phyloP scores from a whole-genome alignment of 139 green algal species.

The Chlamydomonas incerta region DNA sequence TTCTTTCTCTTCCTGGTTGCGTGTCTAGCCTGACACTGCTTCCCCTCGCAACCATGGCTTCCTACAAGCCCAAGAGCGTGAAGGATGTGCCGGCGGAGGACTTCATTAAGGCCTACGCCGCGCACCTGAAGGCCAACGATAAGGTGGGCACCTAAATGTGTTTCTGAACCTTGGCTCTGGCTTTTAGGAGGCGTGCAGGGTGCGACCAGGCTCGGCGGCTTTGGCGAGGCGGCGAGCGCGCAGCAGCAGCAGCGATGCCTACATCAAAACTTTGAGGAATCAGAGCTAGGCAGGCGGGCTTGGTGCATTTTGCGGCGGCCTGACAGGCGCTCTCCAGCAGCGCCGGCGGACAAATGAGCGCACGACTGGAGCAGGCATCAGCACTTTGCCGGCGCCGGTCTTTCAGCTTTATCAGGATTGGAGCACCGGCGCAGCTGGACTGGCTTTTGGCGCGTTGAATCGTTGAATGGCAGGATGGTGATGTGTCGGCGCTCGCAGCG shows the following conservation, averaged over 20 bases:
- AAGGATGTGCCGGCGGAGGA: slow-evolving; percentile 61
- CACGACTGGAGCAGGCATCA: too few relatives aligned
- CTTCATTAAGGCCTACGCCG: slow-evolving; percentile 95
- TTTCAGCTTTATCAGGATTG: too few relatives aligned
- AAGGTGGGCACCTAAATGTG: slow-evolving; percentile 80
- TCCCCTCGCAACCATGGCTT: slow-evolving; percentile 40
- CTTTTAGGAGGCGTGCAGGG: not conserved
- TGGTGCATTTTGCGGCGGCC: too few relatives aligned
- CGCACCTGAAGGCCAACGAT: slow-evolving; percentile 96
- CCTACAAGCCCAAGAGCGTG: slow-evolving; percentile 55
- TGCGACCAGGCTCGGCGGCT: not conserved
- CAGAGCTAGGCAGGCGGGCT: too few relatives aligned
- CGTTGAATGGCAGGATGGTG: too few relatives aligned
- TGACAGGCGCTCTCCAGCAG: too few relatives aligned
- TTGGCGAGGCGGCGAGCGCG: not conserved
- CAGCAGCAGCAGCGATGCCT: not conserved
- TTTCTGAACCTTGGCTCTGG: not conserved
- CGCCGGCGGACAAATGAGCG: too few relatives aligned
- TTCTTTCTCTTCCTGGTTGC: not conserved
- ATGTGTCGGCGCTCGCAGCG: too few relatives aligned
- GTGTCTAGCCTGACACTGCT: slow-evolving; percentile 22
- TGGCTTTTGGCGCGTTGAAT: too few relatives aligned
- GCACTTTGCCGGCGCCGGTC: too few relatives aligned
- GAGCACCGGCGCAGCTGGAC: too few relatives aligned
- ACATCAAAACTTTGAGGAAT: too few relatives aligned